Conservation (phyloP, 2,329 filamentous ascomycete species). For the Verticillium albo-atrum region DNA sequence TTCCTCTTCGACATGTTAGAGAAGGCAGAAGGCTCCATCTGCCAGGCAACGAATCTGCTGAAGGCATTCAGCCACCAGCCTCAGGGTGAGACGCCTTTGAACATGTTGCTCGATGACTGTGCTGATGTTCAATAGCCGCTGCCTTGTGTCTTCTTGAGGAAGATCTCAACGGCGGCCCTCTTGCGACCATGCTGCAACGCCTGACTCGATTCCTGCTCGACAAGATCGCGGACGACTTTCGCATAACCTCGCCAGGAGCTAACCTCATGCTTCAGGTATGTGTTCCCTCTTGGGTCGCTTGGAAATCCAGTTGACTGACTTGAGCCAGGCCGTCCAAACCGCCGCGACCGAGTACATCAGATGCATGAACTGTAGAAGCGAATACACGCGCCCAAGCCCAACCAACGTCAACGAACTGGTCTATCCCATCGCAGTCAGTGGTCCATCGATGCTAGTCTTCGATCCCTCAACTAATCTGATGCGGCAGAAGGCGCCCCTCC, state of each 20-base stretch:
- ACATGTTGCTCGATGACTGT: neutral
- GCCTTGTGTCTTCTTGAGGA: conserved; percentile 82
- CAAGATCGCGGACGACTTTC: conserved; percentile 73
- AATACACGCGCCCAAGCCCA: conserved; percentile 74
- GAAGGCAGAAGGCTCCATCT: conserved; percentile 89
- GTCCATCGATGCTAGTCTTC: conserved; percentile 12
- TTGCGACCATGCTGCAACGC: conserved; percentile 80
- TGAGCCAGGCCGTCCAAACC: conserved; percentile 55
- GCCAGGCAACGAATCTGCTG: conserved; percentile 91
- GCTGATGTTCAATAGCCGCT: conserved; percentile 44
- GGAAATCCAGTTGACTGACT: conserved; percentile 15
- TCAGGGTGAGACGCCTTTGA: conserved; percentile 47
- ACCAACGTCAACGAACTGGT: conserved; percentile 82
- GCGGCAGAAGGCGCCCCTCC: conserved; percentile 38
- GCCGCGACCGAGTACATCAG: conserved; percentile 69
- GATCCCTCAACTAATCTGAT: conserved; percentile 12
- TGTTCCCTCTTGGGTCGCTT: neutral
- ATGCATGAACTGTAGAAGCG: conserved; percentile 83
- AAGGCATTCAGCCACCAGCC: conserved; percentile 83
- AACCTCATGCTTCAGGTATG: conserved; percentile 65
- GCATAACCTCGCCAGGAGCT: conserved; percentile 58
- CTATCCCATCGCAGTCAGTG: conserved; percentile 58
- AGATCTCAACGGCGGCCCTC: conserved; percentile 64
- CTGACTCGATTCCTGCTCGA: conserved; percentile 83
- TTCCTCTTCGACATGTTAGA: conserved; percentile 98